These are phyloP conservation scores for Leccinum incarnatum DNA, from an alignment of 768 basidiomycete genomes.

Conservation along the genomic window DNA sequence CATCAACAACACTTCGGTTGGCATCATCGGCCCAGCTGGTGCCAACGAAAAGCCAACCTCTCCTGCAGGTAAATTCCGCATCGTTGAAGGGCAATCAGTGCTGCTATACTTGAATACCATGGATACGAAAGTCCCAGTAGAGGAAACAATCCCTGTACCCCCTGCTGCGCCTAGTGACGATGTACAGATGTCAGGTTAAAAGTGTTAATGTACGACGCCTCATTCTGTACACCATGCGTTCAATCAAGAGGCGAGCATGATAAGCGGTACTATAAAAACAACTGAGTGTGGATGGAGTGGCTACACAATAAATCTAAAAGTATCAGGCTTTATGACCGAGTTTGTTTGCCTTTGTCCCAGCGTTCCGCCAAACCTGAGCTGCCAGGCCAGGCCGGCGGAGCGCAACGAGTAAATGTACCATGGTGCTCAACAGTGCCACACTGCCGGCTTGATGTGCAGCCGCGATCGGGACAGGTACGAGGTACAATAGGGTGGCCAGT, in stretches of 20 bases:
- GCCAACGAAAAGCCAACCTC: conserved; percentile 52
- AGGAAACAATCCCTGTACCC: conserved; percentile 37
- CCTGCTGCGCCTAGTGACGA: conserved; percentile 53
- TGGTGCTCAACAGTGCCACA: conserved; percentile 78
- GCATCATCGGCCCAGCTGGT: conserved; percentile 79
- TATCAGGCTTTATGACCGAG: conserved; percentile 4
- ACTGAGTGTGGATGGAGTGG: conserved; percentile 25
- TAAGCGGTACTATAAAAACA: conserved; percentile 11
- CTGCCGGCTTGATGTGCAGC: conserved; percentile 96
- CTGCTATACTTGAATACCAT: conserved; percentile 74
- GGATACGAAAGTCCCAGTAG: conserved; percentile 61
- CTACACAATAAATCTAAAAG: conserved; percentile 13
- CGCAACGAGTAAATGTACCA: conserved; percentile 72
- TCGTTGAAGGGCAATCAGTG: conserved; percentile 81
- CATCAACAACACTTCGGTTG: conserved; percentile 90
- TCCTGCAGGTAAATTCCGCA: conserved; percentile 69
- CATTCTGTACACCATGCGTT: conserved; percentile 8
- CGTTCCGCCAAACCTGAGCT: conserved; percentile 58
- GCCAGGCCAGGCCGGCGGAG: conserved; percentile 68
- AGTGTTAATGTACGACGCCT: conserved; percentile 16
- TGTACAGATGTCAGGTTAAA: conserved; percentile 80
- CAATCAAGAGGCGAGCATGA: conserved; percentile 2
- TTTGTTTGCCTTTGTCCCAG: conserved; percentile 21
- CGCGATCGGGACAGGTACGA: conserved; percentile 90
- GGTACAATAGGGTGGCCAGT: conserved; percentile 80